A percentile compares a stretch with the other conserved stretches of the same genome.
Conservation (phyloP, 148 eudicot species). For the Dysphania ambrosioides region DNA sequence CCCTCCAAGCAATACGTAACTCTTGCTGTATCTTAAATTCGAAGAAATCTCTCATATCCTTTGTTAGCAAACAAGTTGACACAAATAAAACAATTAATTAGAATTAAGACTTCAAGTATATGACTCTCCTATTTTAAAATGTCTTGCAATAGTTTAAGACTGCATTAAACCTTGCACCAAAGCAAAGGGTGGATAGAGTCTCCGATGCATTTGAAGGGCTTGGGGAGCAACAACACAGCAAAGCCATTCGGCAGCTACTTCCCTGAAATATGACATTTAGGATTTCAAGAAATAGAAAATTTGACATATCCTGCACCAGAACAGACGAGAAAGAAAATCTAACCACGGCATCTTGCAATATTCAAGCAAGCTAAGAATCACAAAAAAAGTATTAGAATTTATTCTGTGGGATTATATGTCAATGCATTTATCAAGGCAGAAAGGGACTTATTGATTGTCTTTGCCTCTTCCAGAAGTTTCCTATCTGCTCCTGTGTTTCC, state of each 20-base stretch:
- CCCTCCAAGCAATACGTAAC: neutral
- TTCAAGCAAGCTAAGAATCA: conserved; percentile 88
- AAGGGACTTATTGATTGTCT: conserved; percentile 83
- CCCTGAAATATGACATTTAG: conserved; percentile 47
- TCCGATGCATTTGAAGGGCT: conserved; percentile 68
- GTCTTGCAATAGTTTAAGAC: neutral
- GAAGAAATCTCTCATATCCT: neutral
- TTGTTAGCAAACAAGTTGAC: neutral
- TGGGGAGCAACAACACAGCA: conserved; percentile 87
- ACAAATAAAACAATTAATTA: neutral
- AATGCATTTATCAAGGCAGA: conserved; percentile 86
- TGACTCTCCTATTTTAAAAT: too few relatives aligned
- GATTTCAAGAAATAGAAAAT: neutral
- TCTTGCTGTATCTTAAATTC: neutral
- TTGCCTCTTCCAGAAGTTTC: conserved; percentile 83
- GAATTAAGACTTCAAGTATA: neutral
- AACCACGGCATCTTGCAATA: conserved; percentile 88
- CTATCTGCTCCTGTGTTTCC: conserved; percentile 94
- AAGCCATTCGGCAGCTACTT: conserved; percentile 75
- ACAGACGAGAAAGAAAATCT: conserved; percentile 29
- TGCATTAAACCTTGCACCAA: conserved; percentile 64
- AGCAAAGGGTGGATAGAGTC: conserved; percentile 78
- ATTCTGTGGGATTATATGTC: conserved; percentile 49
- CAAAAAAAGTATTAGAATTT: conserved; percentile 74
- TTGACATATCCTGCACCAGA: neutral